A percentile compares a stretch with the other conserved stretches of the same genome.
These are phyloP conservation scores for Entomortierella parvispora DNA, from an alignment of 192 early-diverging fungal genomes.

Conservation along the genomic window DNA sequence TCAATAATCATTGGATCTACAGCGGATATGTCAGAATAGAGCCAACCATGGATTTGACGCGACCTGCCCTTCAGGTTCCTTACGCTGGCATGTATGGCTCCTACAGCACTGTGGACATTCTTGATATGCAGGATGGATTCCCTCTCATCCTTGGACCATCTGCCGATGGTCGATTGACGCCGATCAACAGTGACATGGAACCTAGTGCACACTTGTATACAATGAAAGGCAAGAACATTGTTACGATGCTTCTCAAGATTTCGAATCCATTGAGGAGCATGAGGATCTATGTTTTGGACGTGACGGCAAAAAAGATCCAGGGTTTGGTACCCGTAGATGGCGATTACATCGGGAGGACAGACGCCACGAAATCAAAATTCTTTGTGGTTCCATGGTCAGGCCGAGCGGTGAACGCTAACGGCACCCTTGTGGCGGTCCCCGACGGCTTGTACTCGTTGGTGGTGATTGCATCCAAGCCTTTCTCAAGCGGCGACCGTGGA, in stretches of 20 bases:
- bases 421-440: not conserved
- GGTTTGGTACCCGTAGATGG: constrained; percentile 25
- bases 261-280: constrained; percentile 34
- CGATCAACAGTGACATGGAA: constrained; percentile 1
- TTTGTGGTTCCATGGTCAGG: constrained; percentile 20
- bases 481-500: constrained; percentile 1
- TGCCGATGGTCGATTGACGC: constrained; percentile 10
- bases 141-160: constrained; percentile 30
- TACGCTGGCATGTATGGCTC: constrained; percentile 50
- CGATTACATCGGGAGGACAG: constrained; percentile 34
- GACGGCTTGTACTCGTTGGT: constrained; percentile 34
- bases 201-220: constrained; percentile 7
- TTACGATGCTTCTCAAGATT: constrained; percentile 24
- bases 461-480: constrained; percentile 36
- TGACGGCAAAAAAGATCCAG: not conserved
- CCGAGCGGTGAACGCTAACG: not conserved
- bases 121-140: constrained; percentile 27
- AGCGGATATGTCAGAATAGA: constrained; percentile 14
- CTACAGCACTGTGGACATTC: constrained; percentile 35
- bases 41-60: constrained; percentile 1
- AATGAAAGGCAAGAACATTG: constrained; percentile 13
- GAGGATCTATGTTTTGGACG: constrained; percentile 19
- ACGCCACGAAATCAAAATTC: constrained; percentile 29
- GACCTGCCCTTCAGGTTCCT: constrained; percentile 28
- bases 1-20: constrained; percentile 32